A percentile compares a stretch with the other conserved stretches of the same genome.
These are phyloP conservation scores for Penicillium atrosanguineum DNA, from an alignment of 495 filamentous ascomycete species.

Conservation along the genomic window DNA sequence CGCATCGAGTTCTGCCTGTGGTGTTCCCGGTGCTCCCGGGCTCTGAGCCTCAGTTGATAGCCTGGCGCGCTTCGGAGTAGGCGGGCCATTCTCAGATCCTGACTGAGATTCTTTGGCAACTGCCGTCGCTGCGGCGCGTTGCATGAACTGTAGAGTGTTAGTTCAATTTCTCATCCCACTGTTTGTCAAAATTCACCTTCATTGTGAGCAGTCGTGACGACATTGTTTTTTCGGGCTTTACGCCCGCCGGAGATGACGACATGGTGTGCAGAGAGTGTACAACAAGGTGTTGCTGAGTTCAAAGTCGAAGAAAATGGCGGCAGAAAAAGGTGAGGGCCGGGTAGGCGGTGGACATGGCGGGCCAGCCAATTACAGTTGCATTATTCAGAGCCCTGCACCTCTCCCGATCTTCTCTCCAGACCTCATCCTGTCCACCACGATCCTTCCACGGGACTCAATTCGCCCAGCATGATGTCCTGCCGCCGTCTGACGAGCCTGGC, in stretches of 20 bases:
- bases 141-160: slow-evolving; percentile 73
- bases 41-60: slow-evolving; percentile 35
- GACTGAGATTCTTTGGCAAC: slow-evolving; percentile 43
- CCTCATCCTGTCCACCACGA: slow-evolving; percentile 9
- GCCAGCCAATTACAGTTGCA: slow-evolving; percentile 31
- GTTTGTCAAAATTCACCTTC: slow-evolving; percentile 56
- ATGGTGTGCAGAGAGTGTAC: slow-evolving; percentile 29
- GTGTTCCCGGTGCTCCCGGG: slow-evolving; percentile 26
- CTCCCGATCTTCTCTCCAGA: slow-evolving; percentile 8
- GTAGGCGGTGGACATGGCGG: slow-evolving; percentile 10
- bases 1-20: slow-evolving; percentile 50
- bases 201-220: slow-evolving; percentile 88
- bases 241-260: slow-evolving; percentile 30
- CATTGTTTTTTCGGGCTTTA: slow-evolving; percentile 66
- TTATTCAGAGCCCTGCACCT: slow-evolving; percentile 28
- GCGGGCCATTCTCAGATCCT: slow-evolving; percentile 27
- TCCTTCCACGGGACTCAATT: slow-evolving; percentile 25
- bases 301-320: slow-evolving; percentile 14
- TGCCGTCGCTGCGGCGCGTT: slow-evolving; percentile 69
- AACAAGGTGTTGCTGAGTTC: slow-evolving; percentile 2
- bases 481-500: slow-evolving; percentile 46
- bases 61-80: slow-evolving; percentile 44
- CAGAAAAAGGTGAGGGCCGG: slow-evolving; percentile 20
- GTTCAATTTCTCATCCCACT: not conserved
- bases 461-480: slow-evolving; percentile 55